phyloP scores from a whole-genome alignment of 106 monocot genomes.

The Alisma plantagoaquatica region DNA sequence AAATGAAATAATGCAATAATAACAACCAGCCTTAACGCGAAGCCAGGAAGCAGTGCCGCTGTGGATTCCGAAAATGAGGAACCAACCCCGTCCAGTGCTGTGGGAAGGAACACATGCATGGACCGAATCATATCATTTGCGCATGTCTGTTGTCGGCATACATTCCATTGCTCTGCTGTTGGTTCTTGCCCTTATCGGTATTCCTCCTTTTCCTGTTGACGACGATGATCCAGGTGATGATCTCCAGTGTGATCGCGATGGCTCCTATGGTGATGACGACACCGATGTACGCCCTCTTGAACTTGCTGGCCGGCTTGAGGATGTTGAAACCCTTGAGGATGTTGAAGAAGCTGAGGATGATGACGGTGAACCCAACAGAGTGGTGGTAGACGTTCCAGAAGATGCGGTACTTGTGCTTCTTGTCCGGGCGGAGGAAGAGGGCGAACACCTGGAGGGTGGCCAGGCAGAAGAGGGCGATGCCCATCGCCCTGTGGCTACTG shows the following conservation, averaged over 20 bases:
- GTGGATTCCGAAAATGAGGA: too few relatives aligned
- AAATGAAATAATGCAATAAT: too few relatives aligned
- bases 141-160: too few relatives aligned
- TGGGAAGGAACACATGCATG: too few relatives aligned
- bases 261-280: slow-evolving; percentile 38
- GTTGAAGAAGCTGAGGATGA: slow-evolving; percentile 66
- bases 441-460: slow-evolving; percentile 95
- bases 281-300: slow-evolving; percentile 67
- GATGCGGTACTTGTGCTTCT: slow-evolving; percentile 61
- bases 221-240: slow-evolving; percentile 56
- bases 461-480: slow-evolving; percentile 68
- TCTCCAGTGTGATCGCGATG: slow-evolving; percentile 47
- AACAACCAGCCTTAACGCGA: too few relatives aligned
- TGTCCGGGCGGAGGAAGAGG: slow-evolving; percentile 70
- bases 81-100: too few relatives aligned
- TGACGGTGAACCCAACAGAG: slow-evolving; percentile 55
- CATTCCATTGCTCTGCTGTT: too few relatives aligned
- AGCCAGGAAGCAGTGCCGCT: too few relatives aligned
- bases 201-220: slow-evolving; percentile 34
- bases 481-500: slow-evolving; percentile 54
- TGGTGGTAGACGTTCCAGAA: slow-evolving; percentile 94
- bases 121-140: too few relatives aligned
- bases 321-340: slow-evolving; percentile 85
- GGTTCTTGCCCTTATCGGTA: too few relatives aligned
- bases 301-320: slow-evolving; percentile 40